These are phyloP conservation scores for Spathaspora arborariae DNA, from an alignment of 805 yeast genomes.

Conservation along the genomic window DNA sequence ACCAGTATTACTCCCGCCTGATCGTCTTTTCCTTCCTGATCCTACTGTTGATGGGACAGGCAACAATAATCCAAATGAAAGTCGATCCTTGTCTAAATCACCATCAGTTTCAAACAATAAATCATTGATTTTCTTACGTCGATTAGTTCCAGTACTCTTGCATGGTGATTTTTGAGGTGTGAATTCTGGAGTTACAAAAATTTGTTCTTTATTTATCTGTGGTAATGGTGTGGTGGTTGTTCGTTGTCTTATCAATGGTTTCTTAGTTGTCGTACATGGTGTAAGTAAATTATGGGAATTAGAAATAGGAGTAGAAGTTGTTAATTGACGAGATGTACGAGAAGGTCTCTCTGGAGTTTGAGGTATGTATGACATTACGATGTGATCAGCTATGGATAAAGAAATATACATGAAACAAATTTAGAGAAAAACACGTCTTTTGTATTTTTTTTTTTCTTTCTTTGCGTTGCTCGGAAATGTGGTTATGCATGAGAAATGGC, in stretches of 20 bases:
- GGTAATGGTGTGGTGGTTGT: slow-evolving; percentile 2
- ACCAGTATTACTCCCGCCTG: background rate
- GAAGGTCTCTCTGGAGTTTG: background rate
- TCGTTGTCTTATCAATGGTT: background rate
- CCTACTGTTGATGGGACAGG: slow-evolving; percentile 39
- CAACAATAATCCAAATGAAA: slow-evolving; percentile 25
- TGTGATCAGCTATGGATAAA: background rate
- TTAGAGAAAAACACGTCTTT: background rate
- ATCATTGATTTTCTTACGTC: slow-evolving; percentile 17
- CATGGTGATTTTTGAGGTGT: slow-evolving; percentile 32
- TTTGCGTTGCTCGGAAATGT: background rate
- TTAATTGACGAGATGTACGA: background rate
- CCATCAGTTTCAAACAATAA: slow-evolving; percentile 12
- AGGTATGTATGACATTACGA: background rate
- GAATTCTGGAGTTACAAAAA: slow-evolving; percentile 27
- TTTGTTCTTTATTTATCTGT: slow-evolving; percentile 4
- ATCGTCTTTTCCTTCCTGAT: slow-evolving; percentile 24
- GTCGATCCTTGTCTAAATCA: slow-evolving; percentile 1
- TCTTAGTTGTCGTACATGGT: slow-evolving; percentile 5
- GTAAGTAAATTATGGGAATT: slow-evolving; percentile 5
- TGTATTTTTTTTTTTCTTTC: background rate
- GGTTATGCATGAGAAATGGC: background rate
- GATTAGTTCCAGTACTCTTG: slow-evolving; percentile 4
- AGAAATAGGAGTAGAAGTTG: background rate
- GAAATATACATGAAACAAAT: background rate